Evolutionary conservation across 2,329 filamentous ascomycete species (phyloP), one percentile per base, ranked within the genome.

Genomic region (Grosmannia clavigera): DNA sequence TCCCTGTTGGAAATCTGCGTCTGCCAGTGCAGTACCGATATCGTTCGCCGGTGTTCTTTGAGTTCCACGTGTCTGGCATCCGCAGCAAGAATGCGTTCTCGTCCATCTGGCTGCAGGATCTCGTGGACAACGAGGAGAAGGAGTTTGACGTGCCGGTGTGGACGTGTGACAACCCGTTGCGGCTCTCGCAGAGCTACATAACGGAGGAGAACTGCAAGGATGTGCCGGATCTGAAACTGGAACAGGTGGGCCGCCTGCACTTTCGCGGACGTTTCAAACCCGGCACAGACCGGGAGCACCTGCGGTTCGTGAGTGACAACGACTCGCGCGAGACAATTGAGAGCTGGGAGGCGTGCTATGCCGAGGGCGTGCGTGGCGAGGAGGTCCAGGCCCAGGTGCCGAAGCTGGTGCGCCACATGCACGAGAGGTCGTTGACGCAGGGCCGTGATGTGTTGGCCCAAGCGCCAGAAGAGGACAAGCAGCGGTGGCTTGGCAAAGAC

Each of bases 271-370:
- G 85, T 14, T 97, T 97, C 77, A 95, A 94, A 64, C 85, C 92
- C 0, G 92, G 92, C 16, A 95, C 90, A 56, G 92, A 96, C 70
- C 84, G 89, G 59, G 87, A 90, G 22, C 94, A 97, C 69, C 81
- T 89, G 65, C 79, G 78, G 1, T 96, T 96, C 66, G 85, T 96
- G 27, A 82, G 84, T 55, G 89, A 95, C 71, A 96, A 95, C 67
- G 85, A 95, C 69, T 86, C 87, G 1, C 86, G 92, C 38, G 94
- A 97, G 76, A 96, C 92, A 0, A 95, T 90, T 64, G 92, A 97
- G 74, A 88, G 87, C 0, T 97, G 92, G 90, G 91, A 96, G 71
- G 89, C 91, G 0, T 96, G 92, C 70, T 83, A 87, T 50, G 84
- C 90, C 0, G 92, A 97, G 71, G 92, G 92, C 14, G 89, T 96